Conservation (phyloP, 1,284 basidiomycete species). For the Cystobasidium slooffiae region DNA sequence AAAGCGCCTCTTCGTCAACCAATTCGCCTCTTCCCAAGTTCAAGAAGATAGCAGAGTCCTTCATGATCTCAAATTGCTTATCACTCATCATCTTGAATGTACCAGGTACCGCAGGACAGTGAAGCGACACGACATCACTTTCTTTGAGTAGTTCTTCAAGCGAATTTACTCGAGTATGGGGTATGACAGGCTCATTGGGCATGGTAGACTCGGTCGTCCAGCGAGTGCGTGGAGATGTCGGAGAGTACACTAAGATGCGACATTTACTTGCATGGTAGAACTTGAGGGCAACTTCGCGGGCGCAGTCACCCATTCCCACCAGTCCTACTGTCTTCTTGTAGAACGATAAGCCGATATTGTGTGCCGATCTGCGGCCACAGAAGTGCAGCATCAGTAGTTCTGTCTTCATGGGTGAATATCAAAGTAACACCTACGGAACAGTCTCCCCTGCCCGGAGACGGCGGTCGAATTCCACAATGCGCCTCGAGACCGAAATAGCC, state of each 20-base stretch:
- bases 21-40: constrained; percentile 60
- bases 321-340: constrained; percentile 56
- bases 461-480: constrained; percentile 44
- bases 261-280: constrained; percentile 56
- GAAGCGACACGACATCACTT: constrained; percentile 92
- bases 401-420: background rate
- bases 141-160: constrained; percentile 64
- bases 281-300: constrained; percentile 55
- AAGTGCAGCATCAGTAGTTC: background rate
- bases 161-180: constrained; percentile 46
- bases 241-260: constrained; percentile 57
- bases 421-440: constrained; percentile 21
- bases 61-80: constrained; percentile 81
- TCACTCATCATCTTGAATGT: constrained; percentile 91
- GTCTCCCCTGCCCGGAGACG: constrained; percentile 43
- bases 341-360: constrained; percentile 53
- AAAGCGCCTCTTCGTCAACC: constrained; percentile 46
- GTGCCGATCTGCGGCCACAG: constrained; percentile 13
- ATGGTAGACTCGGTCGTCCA: constrained; percentile 53
- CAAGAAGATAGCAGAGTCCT: constrained; percentile 61
- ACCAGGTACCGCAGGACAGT: constrained; percentile 94
- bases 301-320: constrained; percentile 60
- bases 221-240: constrained; percentile 54
- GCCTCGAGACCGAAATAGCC: constrained; percentile 42
- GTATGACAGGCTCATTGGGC: constrained; percentile 45